Evolutionary conservation across 176 grass and related monocot genomes (phyloP).

Genomic region (Pharus latifolius): DNA sequence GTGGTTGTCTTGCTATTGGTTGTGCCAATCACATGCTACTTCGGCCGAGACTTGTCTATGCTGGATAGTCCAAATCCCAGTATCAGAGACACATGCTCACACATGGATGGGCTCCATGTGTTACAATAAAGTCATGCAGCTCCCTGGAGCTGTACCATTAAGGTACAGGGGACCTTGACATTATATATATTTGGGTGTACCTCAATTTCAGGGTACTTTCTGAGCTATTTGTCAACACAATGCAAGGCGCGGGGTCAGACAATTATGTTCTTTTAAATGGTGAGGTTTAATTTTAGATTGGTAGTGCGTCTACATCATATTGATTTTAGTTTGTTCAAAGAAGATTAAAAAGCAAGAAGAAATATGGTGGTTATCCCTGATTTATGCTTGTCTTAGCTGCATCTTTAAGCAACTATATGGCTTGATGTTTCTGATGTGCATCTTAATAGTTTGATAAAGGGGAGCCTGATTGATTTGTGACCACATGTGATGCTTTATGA

Average conservation of each 20-base stretch:
- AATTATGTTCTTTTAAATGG: constrained; percentile 14
- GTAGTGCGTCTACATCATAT: not conserved
- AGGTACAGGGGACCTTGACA: constrained; percentile 19
- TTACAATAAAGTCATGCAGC: constrained; percentile 32
- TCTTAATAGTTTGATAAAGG: not conserved
- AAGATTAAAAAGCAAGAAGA: not conserved
- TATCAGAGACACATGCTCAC: constrained; percentile 39
- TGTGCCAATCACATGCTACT: constrained; percentile 14
- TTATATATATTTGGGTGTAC: constrained; percentile 17
- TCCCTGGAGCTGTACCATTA: constrained; percentile 26
- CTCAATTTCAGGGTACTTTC: constrained; percentile 16
- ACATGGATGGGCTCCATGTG: constrained; percentile 62
- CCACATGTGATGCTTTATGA: not conserved
- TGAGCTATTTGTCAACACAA: constrained; percentile 15
- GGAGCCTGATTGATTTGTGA: not conserved
- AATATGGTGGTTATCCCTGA: not conserved
- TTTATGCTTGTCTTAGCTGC: not conserved
- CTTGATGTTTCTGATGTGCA: not conserved
- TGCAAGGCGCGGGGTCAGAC: not conserved
- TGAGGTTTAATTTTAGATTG: constrained; percentile 4
- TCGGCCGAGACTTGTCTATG: constrained; percentile 3
- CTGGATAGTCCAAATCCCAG: constrained; percentile 12
- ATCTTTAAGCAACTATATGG: not conserved
- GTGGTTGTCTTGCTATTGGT: not conserved
- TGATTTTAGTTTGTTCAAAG: not conserved